These are phyloP conservation scores for Vickermania ingenoplastis DNA, from an alignment of 208 protist species.

Conservation along the genomic window DNA sequence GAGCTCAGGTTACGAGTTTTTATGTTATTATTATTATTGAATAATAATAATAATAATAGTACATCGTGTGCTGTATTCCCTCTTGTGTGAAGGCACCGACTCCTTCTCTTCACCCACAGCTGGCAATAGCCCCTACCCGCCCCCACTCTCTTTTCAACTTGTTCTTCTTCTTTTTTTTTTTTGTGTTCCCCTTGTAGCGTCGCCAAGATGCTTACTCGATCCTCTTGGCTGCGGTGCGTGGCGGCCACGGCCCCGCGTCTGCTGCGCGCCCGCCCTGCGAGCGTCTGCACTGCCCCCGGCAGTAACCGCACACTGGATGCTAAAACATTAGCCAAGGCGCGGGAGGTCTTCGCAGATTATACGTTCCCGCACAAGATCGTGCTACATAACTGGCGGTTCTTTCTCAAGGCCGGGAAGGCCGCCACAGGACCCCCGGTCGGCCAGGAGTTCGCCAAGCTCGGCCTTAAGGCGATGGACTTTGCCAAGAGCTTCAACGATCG, in stretches of 20 bases:
- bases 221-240: too few relatives aligned
- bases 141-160: too few relatives aligned
- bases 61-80: too few relatives aligned
- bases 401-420: slow-evolving; percentile 82
- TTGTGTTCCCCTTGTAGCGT: too few relatives aligned
- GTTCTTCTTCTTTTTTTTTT: too few relatives aligned
- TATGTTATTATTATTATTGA: too few relatives aligned
- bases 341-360: slow-evolving; percentile 67
- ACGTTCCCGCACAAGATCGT: slow-evolving; percentile 73
- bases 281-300: slow-evolving; percentile 58
- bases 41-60: too few relatives aligned
- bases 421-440: slow-evolving; percentile 81
- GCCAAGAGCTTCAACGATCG: slow-evolving; percentile 85
- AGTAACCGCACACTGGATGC: slow-evolving; percentile 53
- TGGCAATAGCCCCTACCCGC: too few relatives aligned
- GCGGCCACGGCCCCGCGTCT: slow-evolving; percentile 9
- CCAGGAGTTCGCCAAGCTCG: slow-evolving; percentile 85
- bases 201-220: too few relatives aligned
- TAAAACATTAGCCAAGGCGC: slow-evolving; percentile 40
- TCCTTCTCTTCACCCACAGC: too few relatives aligned
- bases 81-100: too few relatives aligned
- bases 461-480: slow-evolving; percentile 88
- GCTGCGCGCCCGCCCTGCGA: slow-evolving; percentile 67
- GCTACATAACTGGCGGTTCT: slow-evolving; percentile 88
- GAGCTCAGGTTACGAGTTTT: too few relatives aligned